These are phyloP conservation scores for Ascocoryne sarcoides DNA, from an alignment of 2,329 filamentous ascomycete species.

Conservation along the genomic window DNA sequence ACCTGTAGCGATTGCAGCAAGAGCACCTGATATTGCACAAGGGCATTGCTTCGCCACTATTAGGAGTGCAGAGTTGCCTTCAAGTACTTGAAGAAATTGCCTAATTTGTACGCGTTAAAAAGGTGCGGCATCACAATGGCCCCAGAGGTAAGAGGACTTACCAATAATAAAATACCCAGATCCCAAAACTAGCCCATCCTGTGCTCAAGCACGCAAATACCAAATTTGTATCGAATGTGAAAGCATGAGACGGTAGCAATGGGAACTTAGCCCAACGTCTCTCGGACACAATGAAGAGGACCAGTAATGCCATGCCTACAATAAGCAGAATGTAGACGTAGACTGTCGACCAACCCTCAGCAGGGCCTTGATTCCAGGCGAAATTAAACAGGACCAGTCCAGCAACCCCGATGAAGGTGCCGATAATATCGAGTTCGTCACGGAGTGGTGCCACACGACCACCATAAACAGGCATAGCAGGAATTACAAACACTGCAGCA, in stretches of 20 bases:
- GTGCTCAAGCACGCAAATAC: conserved; percentile 13
- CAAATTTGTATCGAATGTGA: conserved; percentile 1
- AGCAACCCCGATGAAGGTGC: conserved; percentile 36
- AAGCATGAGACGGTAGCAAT: conserved; percentile 35
- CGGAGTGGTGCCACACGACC: too few relatives aligned
- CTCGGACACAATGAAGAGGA: conserved; percentile 45
- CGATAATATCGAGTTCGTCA: conserved; percentile 27
- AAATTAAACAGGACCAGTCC: conserved; percentile 56
- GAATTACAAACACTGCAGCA: conserved; percentile 32
- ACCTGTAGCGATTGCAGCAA: too few relatives aligned
- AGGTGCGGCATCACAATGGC: too few relatives aligned
- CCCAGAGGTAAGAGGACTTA: too few relatives aligned
- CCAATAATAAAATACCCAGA: conserved; percentile 9
- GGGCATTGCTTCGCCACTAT: too few relatives aligned
- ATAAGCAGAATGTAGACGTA: conserved; percentile 28
- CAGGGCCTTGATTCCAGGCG: conserved; percentile 56
- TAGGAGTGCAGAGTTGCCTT: too few relatives aligned
- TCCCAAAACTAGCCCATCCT: conserved; percentile 9
- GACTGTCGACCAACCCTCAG: conserved; percentile 8
- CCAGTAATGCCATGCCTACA: conserved; percentile 43
- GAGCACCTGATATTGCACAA: too few relatives aligned
- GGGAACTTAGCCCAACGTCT: conserved; percentile 29
- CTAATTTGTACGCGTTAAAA: too few relatives aligned
- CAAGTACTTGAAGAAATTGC: too few relatives aligned
- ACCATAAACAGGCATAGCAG: conserved; percentile 24